phyloP scores from a whole-genome alignment of 2,329 filamentous ascomycete species.

The Fusarium longipes region DNA sequence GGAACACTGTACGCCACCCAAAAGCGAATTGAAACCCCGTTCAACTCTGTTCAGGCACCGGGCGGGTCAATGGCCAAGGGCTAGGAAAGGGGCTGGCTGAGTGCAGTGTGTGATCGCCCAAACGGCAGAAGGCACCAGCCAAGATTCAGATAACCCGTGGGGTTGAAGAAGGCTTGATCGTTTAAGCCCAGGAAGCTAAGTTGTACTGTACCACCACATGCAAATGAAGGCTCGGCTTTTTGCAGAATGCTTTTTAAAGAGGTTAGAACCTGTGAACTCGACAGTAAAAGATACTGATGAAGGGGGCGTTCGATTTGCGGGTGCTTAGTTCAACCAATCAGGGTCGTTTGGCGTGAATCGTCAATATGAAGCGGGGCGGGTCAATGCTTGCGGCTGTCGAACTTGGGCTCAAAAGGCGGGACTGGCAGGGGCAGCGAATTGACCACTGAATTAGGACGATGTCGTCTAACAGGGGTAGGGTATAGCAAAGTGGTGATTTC shows the following conservation, averaged over 20 bases:
- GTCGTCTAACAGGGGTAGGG: conserved; percentile 28
- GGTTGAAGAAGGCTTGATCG: conserved; percentile 3
- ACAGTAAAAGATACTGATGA: conserved; percentile 27
- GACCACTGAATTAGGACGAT: conserved; percentile 28
- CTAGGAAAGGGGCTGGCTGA: conserved; percentile 43
- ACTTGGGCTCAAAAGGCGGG: conserved; percentile 38
- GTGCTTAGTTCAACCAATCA: conserved; percentile 33
- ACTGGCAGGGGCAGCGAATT: conserved; percentile 36
- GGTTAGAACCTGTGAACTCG: conserved; percentile 21
- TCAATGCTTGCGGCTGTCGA: conserved; percentile 43
- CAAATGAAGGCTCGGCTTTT: conserved; percentile 24
- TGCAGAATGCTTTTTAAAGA: conserved; percentile 19
- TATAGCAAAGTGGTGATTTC: conserved; percentile 25
- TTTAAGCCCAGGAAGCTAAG: conserved; percentile 3
- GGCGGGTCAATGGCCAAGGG: conserved; percentile 43
- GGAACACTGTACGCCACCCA: conserved; percentile 40
- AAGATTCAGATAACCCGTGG: conserved; percentile 15
- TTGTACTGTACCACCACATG: conserved; percentile 26
- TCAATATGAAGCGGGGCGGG: conserved; percentile 42
- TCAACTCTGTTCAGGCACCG: conserved; percentile 33
- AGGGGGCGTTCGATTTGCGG: conserved; percentile 36
- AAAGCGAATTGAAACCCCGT: conserved; percentile 39
- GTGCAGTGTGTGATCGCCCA: conserved; percentile 38
- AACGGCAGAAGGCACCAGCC: conserved; percentile 24
- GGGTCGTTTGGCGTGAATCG: conserved; percentile 37